Conservation (phyloP, 257 asterid genomes). For the Rhazya stricta region DNA sequence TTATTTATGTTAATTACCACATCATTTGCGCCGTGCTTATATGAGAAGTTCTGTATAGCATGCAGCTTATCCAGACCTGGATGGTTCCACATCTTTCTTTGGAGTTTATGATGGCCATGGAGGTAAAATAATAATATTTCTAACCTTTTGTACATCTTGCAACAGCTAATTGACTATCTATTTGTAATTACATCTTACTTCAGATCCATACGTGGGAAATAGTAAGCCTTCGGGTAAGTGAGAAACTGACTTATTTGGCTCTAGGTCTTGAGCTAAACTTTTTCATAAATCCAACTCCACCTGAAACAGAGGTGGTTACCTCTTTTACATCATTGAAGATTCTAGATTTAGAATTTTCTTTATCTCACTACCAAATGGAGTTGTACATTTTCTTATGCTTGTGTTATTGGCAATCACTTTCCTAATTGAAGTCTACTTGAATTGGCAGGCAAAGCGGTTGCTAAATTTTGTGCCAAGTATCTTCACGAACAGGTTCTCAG, state of each 20-base stretch:
- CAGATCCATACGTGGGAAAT: not conserved
- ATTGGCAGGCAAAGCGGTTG: constrained; percentile 70
- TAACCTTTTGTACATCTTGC: not conserved
- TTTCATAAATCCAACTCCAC: not conserved
- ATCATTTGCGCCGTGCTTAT: constrained; percentile 23
- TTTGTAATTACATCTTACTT: not conserved
- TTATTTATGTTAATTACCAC: constrained; percentile 6
- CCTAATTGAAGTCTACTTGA: constrained; percentile 13
- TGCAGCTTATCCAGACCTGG: constrained; percentile 80
- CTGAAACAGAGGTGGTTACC: not conserved
- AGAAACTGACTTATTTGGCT: not conserved
- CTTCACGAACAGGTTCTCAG: constrained; percentile 80
- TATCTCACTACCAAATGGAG: not conserved
- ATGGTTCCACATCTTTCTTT: constrained; percentile 72
- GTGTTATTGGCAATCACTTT: constrained; percentile 4
- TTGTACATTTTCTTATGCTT: not conserved
- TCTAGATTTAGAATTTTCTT: not conserved
- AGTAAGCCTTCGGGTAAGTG: not conserved
- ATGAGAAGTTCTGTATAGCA: constrained; percentile 60
- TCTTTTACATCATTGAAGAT: not conserved
- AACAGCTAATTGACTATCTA: not conserved
- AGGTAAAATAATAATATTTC: constrained; percentile 39
- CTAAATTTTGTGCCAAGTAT: constrained; percentile 89
- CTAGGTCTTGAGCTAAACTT: not conserved
- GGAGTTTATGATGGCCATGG: constrained; percentile 99